Conservation (phyloP, 2,329 filamentous ascomycete genomes). For the Exophiala sp. region DNA sequence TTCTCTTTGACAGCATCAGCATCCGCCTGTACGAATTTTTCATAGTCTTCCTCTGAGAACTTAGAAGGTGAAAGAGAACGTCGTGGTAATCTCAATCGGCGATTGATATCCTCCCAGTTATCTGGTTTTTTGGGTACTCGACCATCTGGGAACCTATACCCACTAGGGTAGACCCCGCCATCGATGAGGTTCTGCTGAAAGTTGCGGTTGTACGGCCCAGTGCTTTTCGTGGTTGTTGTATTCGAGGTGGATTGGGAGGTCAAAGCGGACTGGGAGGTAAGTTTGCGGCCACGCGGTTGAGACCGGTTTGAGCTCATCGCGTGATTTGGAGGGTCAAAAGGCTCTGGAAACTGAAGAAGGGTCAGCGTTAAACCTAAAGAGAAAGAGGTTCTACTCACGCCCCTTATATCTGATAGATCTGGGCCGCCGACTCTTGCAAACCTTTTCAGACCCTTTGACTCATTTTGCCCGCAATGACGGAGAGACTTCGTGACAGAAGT, state of each 20-base stretch:
- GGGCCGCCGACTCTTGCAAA: conserved; percentile 35
- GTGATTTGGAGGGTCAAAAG: background rate
- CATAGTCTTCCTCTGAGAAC: conserved; percentile 8
- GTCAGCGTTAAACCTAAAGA: conserved; percentile 4
- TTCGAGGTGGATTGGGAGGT: conserved; percentile 7
- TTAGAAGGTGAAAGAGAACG: conserved; percentile 11
- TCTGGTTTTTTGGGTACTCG: conserved; percentile 28
- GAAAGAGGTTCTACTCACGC: conserved; percentile 29
- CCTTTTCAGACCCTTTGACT: conserved; percentile 22
- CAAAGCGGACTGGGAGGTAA: background rate
- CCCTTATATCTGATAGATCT: conserved; percentile 35
- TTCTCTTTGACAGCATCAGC: conserved; percentile 31
- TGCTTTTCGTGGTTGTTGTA: conserved; percentile 30
- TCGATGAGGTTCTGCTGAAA: conserved; percentile 38
- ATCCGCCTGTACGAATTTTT: conserved; percentile 2
- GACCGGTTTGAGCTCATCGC: conserved; percentile 26
- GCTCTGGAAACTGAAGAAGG: conserved; percentile 27
- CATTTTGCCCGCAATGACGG: conserved; percentile 2
- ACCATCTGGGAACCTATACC: conserved; percentile 29
- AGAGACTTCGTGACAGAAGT: conserved; percentile 5
- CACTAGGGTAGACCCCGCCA: conserved; percentile 31
- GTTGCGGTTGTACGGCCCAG: conserved; percentile 32
- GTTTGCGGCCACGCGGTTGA: background rate
- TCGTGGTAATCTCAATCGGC: background rate
- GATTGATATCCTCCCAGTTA: conserved; percentile 31